These are phyloP conservation scores for Biscogniauxia sp. DNA, from an alignment of 2,329 filamentous ascomycete species.

Conservation along the genomic window DNA sequence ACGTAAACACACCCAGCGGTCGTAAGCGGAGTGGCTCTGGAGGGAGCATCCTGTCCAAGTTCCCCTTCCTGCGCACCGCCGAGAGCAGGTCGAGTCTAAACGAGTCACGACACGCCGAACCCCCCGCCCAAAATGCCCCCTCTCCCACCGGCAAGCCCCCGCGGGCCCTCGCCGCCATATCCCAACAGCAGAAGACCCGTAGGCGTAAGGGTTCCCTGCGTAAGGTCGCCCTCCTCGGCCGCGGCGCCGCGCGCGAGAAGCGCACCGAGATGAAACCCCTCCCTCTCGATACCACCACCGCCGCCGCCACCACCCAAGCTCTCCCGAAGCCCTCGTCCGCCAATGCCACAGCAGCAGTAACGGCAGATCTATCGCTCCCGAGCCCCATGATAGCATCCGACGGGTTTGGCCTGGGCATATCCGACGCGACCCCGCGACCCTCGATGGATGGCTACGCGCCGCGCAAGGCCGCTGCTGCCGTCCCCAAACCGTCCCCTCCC, in stretches of 20 bases:
- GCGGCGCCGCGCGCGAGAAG: conserved; percentile 62
- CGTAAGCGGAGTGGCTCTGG: conserved; percentile 56
- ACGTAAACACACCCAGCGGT: conserved; percentile 26
- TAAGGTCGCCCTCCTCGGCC: conserved; percentile 80
- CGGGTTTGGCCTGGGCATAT: conserved; percentile 46
- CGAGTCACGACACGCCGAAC: conserved; percentile 25
- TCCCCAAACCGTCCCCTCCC: conserved; percentile 18
- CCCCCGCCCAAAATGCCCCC: conserved; percentile 11
- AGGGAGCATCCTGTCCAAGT: conserved; percentile 63
- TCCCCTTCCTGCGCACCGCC: conserved; percentile 63
- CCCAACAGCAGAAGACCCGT: conserved; percentile 53
- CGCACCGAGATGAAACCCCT: conserved; percentile 48
- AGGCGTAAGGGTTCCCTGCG: conserved; percentile 80
- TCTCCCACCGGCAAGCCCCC: conserved; percentile 22
- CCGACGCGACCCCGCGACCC: conserved; percentile 44
- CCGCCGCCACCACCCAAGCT: conserved; percentile 7
- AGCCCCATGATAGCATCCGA: conserved; percentile 23
- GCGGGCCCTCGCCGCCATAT: conserved; percentile 32
- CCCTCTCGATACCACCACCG: conserved; percentile 39
- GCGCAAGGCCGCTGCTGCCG: conserved; percentile 32
- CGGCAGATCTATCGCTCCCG: conserved; percentile 10
- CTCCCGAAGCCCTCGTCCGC: conserved; percentile 3
- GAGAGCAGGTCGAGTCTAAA: conserved; percentile 29
- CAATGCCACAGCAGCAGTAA: too few relatives aligned
- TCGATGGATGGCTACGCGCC: conserved; percentile 45